Base-by-base conservation (phyloP, 2,329 filamentous ascomycete species). In the Pyrenophora teres region DNA sequence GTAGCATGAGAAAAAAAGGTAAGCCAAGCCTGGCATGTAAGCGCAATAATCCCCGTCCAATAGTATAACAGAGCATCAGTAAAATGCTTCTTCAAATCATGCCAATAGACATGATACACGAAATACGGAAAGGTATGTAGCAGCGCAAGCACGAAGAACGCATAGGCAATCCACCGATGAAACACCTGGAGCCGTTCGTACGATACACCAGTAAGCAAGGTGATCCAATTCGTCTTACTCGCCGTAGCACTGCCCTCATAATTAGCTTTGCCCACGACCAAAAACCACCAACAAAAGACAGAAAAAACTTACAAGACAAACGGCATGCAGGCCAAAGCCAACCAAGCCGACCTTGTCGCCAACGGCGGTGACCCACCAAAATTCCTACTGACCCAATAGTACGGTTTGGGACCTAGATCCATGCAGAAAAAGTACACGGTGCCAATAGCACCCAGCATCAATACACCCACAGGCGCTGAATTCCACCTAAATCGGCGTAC, bases 61-160 rank as follows among this genome's bases (percentile, higher is more conserved):
- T 83, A 85, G 16, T 76, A 69, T 0, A 81, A 63, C 1, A 60
- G 42, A 21, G 71, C 74, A 0, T 73, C 76, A 25, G 75, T 73
- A 69, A 78, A 83, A 49, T 77, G 59, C 31, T 60, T 64, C 7
- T 74, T 71, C 75, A 85, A 80, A 37, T 81, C 77, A 3, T 79
- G 78, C 35, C 74, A 76, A 51, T 70, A 65, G 18, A 79, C 73
- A 55, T 83, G 74, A 55, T 76, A 81, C 1, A 85, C 71, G 49
- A 86, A 79, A 59, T 83, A 86, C 0, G 83, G 83, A 42, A 85
- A 85, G 0, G 82, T 85, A 60, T 86, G 83, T 5, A 85, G 58
- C 3, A 86, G 69, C 0, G 81, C 81, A 0, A 84, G 72, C 15
- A 80, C 71, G 50, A 84, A 83, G 74, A 84, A 82, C 27, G 80